Evolutionary conservation across 2,329 filamentous ascomycete species (phyloP), one percentile per base, ranked within the genome.

Genomic region (Chalaropsis ovoidea): DNA sequence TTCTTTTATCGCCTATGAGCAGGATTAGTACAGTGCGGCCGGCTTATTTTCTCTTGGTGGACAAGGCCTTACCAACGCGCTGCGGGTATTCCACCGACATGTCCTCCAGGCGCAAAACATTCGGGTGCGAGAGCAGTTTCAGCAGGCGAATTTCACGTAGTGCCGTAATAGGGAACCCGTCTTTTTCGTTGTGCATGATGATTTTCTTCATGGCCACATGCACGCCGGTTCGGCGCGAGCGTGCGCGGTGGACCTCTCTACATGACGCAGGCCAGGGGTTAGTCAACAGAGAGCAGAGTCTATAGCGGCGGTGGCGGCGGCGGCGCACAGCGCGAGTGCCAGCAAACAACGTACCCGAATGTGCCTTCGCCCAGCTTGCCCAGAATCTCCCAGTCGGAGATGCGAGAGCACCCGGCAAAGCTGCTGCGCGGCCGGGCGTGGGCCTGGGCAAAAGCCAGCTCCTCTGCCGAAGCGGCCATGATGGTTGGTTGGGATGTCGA

Each of bases 111-210:
- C 83, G 85, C 67, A 99, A 78, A 63, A 97, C 84, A 72, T 99
- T 99, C 66, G 82, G 82, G 74, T 99, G 94, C 10, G 88, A 92
- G n/a, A 99, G 79, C 71, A 96, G 85, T 77, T 99, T 99, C 67
- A 99, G 81, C 47, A 99, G 84, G 78, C 97, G 97, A 79, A 99
- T 96, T 76, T 99, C 94, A 73, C 94, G 89, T 58, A 99, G 82
- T 6, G 94, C 93, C 0, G 94, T 99, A 69, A 99, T 99, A n/a
- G 94, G 94, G 71, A 99, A 99, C 62, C 94, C 94, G 76, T 99
- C 94, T 75, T 96, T 97, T 78, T 99, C 94, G 75, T 97, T 95
- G 75, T 97, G 94, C 89, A 97, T 96, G 70, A 99, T 85, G 70
- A 99, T 99, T 81, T 97, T 97, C 79, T 99, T 99, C 72, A 99